phyloP scores from a whole-genome alignment of 805 yeast species.

The Zygoascus bituminiphila region DNA sequence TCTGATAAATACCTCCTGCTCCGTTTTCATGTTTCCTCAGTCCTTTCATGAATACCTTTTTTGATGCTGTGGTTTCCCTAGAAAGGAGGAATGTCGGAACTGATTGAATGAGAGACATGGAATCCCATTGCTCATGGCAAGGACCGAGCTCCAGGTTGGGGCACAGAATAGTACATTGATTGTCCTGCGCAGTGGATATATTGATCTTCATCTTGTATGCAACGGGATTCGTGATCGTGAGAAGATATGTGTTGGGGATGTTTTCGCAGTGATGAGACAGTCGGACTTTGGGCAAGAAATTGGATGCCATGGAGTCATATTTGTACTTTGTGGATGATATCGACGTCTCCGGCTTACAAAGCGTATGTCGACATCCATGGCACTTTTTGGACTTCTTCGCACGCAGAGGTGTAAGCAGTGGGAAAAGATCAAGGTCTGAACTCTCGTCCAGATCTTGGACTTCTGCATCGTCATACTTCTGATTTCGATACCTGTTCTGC shows the following conservation, averaged over 20 bases:
- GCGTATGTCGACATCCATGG: conserved; percentile 26
- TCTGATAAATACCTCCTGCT: conserved; percentile 9
- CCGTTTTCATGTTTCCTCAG: conserved; percentile 7
- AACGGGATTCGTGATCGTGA: conserved; percentile 21
- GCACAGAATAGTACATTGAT: conserved; percentile 3
- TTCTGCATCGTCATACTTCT: neutral
- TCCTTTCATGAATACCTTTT: conserved; percentile 24
- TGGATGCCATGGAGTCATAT: conserved; percentile 20
- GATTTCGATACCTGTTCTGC: neutral
- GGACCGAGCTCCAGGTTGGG: conserved; percentile 21
- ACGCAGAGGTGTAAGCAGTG: conserved; percentile 22
- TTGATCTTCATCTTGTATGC: conserved; percentile 11
- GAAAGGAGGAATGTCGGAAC: conserved; percentile 20
- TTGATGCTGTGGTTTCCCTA: conserved; percentile 22
- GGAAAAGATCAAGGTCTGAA: conserved; percentile 11
- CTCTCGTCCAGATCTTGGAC: conserved; percentile 5
- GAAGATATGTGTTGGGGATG: conserved; percentile 3
- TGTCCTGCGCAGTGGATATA: conserved; percentile 11
- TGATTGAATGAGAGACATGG: conserved; percentile 16
- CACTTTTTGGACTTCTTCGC: conserved; percentile 25
- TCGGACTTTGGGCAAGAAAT: conserved; percentile 19
- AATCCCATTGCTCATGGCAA: conserved; percentile 18
- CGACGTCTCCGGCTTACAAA: conserved; percentile 27
- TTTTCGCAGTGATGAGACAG: neutral
- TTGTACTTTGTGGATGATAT: conserved; percentile 19